These are phyloP conservation scores for Mycosphaerelloides madeirae DNA, from an alignment of 2,329 filamentous ascomycete species.

Conservation along the genomic window DNA sequence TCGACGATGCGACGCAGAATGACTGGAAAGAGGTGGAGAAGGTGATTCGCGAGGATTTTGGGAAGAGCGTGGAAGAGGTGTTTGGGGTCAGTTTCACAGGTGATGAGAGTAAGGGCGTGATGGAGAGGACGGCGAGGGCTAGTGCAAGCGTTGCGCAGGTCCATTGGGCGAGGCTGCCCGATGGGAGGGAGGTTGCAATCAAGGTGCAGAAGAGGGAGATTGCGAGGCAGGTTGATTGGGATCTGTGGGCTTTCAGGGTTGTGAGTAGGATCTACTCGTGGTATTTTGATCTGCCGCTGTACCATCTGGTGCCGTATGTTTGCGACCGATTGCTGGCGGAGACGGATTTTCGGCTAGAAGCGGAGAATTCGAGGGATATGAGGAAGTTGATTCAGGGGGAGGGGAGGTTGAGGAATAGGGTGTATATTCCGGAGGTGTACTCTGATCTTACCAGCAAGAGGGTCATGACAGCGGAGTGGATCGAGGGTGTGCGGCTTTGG, in stretches of 20 bases:
- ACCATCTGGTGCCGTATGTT: conserved; percentile 86
- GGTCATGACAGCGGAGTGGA: conserved; percentile 94
- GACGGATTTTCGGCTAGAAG: conserved; percentile 91
- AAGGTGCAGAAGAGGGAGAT: conserved; percentile 98
- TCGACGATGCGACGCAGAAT: conserved; percentile 95
- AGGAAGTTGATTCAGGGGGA: conserved; percentile 69
- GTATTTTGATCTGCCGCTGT: conserved; percentile 90
- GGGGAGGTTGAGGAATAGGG: conserved; percentile 67
- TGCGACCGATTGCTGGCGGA: conserved; percentile 87
- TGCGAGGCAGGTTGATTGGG: conserved; percentile 82
- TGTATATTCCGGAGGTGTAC: conserved; percentile 85
- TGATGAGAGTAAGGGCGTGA: conserved; percentile 54
- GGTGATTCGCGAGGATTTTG: conserved; percentile 84
- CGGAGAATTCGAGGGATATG: conserved; percentile 82
- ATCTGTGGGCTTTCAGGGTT: conserved; percentile 92
- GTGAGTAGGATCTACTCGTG: conserved; percentile 77
- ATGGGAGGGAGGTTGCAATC: conserved; percentile 87
- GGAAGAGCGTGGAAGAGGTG: conserved; percentile 76
- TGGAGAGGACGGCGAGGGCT: conserved; percentile 67
- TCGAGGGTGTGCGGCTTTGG: conserved; percentile 89
- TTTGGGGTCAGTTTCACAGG: conserved; percentile 76
- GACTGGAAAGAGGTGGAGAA: conserved; percentile 77
- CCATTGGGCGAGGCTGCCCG: conserved; percentile 81
- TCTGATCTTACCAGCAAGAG: conserved; percentile 74
- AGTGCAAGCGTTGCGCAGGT: conserved; percentile 95